phyloP scores from a whole-genome alignment of 371 early-diverging fungal genomes.

The Apophysomyces variabilis region DNA sequence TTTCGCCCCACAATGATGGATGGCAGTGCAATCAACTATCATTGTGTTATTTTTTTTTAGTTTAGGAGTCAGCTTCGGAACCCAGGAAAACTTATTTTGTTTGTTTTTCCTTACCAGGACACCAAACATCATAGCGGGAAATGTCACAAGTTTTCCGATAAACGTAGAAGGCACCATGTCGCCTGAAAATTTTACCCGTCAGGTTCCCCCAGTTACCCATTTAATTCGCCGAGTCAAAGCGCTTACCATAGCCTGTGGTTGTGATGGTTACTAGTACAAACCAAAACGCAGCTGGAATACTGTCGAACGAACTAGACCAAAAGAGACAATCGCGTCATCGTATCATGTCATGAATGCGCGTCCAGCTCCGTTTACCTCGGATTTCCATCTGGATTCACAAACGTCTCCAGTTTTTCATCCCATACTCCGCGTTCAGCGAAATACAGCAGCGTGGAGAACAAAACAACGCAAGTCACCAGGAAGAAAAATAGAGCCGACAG shows the following conservation, averaged over 20 bases:
- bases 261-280: conserved; percentile 85
- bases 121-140: conserved; percentile 87
- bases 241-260: conserved; percentile 81
- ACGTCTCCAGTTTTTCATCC: conserved; percentile 74
- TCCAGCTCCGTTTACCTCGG: conserved; percentile 49
- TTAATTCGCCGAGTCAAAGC: background rate
- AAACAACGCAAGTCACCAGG: conserved; percentile 70
- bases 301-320: conserved; percentile 68
- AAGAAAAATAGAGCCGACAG: conserved; percentile 81
- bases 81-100: no score
- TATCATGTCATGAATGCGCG: background rate
- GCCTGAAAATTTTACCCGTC: conserved; percentile 27
- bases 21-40: conserved; percentile 78
- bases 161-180: conserved; percentile 87
- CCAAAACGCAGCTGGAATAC: conserved; percentile 86
- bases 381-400: conserved; percentile 65
- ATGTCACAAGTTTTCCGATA: conserved; percentile 82
- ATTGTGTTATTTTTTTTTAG: background rate
- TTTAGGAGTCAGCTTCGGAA: background rate
- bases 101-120: conserved; percentile 57
- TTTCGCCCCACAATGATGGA: conserved; percentile 90
- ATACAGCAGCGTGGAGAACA: conserved; percentile 81
- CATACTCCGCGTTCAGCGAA: conserved; percentile 88
- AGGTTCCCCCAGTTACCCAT: background rate
- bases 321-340: background rate